Base-by-base conservation (phyloP, 1,139 yeast species). In the Pichia sp. region DNA sequence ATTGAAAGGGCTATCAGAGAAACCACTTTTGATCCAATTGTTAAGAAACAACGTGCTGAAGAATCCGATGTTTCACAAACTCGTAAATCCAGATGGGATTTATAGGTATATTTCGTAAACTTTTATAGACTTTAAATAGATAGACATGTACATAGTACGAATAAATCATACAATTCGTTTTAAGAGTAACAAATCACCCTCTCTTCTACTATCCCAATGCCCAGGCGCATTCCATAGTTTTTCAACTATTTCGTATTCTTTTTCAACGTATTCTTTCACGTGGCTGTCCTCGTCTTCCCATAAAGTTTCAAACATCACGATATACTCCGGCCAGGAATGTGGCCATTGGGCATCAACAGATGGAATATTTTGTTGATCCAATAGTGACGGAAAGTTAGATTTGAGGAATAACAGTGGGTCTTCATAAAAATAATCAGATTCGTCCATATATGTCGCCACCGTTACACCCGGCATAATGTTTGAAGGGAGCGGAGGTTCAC, bases 151-250 rank as follows among this genome's bases (percentile, higher is more conserved):
- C n/a, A 28, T 28, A 18, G 22, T 15, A 32, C 6, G 10, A 8
- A 18, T 4, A 14, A 7, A 10, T 24, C n/a, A 24, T 15, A 24
- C 11, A 15, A 7, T 11, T 30, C 30, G 35, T 34, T 46, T 35
- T 5, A 49, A 27, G 14, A 49, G 4, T 7, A 89, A 67, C 1
- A 91, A 71, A 60, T 89, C 93, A 1, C 99, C 99, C 2, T 62
- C 58, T 52, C 99, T 72, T 51, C 98, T 73, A 40, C 68, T 60
- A 62, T 94, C 99, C 86, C 97, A 96, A 65, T 91, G 98, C 4
- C 39, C 48, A 14, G 39, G 44, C 3, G 53, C 19, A 21, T 52
- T 52, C 46, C 49, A 45, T 7, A 50, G 9, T 11, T 37, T 17
- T 22, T 48, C 49, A 3, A 39, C 38, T 15, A 52, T 22, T 11